These are phyloP conservation scores for Paspalum vaginatum DNA, from an alignment of 176 grass and related monocot species.

Conservation along the genomic window DNA sequence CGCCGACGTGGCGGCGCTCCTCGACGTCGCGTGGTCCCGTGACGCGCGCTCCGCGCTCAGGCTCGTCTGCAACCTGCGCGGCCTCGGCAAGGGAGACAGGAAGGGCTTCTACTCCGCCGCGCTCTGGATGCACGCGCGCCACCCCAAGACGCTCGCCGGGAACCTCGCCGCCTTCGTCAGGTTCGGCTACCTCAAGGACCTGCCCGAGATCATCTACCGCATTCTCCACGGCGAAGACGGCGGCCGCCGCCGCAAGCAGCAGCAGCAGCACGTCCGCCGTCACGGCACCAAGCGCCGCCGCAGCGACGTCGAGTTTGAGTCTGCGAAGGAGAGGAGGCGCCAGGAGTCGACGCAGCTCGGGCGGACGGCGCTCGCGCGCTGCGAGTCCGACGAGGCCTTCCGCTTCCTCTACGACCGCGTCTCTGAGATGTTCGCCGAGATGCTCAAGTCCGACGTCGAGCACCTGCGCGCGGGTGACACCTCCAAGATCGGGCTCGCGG, in stretches of 20 bases:
- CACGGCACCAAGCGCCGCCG: neutral
- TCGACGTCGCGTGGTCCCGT: slow-evolving; percentile 31
- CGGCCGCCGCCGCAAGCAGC: neutral
- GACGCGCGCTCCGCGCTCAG: slow-evolving; percentile 31
- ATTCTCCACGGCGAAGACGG: slow-evolving; percentile 17
- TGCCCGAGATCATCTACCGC: slow-evolving; percentile 52
- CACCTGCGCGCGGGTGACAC: slow-evolving; percentile 25
- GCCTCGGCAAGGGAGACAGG: slow-evolving; percentile 45
- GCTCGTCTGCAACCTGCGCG: slow-evolving; percentile 51
- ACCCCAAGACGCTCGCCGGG: slow-evolving; percentile 52
- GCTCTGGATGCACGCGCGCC: slow-evolving; percentile 55
- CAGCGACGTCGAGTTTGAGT: neutral
- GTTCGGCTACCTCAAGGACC: slow-evolving; percentile 65
- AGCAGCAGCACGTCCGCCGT: neutral
- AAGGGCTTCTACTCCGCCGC: slow-evolving; percentile 57
- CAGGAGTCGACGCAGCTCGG: slow-evolving; percentile 37
- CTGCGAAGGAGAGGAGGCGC: slow-evolving; percentile 1
- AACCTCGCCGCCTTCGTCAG: slow-evolving; percentile 43
- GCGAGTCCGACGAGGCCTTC: slow-evolving; percentile 37
- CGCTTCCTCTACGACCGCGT: slow-evolving; percentile 52
- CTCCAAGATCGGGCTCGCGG: no score
- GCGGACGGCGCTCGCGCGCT: slow-evolving; percentile 18
- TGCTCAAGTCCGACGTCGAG: slow-evolving; percentile 47
- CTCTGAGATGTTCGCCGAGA: slow-evolving; percentile 47
- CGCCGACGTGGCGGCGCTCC: neutral